Evolutionary conservation across 1,139 yeast species (phyloP).

Genomic region (Taphrina populina): DNA sequence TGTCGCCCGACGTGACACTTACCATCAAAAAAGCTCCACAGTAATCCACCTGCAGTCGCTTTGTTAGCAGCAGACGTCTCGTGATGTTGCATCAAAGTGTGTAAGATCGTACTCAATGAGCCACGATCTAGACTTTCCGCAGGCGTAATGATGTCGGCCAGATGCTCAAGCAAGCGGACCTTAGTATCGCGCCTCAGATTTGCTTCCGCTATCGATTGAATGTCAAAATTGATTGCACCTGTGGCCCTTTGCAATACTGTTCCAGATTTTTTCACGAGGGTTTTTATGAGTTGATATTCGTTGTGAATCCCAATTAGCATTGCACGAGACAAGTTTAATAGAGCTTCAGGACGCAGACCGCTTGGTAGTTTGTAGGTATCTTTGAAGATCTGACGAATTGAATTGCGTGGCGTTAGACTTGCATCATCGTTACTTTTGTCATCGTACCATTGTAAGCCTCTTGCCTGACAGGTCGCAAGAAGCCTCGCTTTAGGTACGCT

Average conservation of each 20-base stretch:
- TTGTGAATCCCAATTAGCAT: not conserved
- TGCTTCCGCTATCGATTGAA: not conserved
- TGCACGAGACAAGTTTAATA: constrained; percentile 5
- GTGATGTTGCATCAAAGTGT: too few species aligned
- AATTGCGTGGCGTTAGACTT: constrained; percentile 58
- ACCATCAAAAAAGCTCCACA: not conserved
- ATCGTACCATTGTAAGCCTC: constrained; percentile 60
- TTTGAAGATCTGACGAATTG: constrained; percentile 42
- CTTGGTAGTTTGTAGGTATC: constrained; percentile 37
- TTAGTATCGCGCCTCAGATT: not conserved
- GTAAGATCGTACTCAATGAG: not conserved
- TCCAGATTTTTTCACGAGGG: not conserved
- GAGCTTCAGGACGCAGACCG: constrained; percentile 36
- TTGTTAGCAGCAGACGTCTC: not conserved
- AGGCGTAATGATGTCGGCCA: constrained; percentile 2
- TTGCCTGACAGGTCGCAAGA: constrained; percentile 50
- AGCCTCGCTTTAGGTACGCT: constrained; percentile 51
- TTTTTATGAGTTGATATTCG: not conserved
- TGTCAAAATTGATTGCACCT: not conserved
- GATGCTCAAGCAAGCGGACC: not conserved
- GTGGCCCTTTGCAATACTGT: not conserved
- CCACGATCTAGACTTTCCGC: not conserved
- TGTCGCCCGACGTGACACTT: constrained; percentile 6
- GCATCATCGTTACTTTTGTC: constrained; percentile 63
- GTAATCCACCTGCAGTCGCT: constrained; percentile 14